Evolutionary conservation across 73 alveolate genomes (phyloP).

Genomic region (Tetrahymena thermophila): DNA sequence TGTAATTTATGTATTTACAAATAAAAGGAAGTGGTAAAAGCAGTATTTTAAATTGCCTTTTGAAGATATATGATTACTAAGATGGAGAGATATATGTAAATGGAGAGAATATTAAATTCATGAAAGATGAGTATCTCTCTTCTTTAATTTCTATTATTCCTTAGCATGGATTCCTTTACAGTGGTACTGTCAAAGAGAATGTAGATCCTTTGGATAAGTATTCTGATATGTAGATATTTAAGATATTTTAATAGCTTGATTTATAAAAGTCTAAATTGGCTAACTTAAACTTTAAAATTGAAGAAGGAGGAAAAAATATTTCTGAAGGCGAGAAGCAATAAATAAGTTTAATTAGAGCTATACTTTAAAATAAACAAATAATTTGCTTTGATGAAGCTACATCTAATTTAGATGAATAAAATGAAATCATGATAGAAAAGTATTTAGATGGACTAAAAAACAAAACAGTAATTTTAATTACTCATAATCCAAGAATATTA

Average conservation of each 20-base stretch:
- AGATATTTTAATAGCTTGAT: conserved; percentile 45
- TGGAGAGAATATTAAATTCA: conserved; percentile 50
- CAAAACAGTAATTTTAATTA: not conserved
- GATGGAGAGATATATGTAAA: conserved; percentile 48
- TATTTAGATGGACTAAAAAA: not conserved
- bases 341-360: conserved; percentile 13
- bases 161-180: conserved; percentile 60
- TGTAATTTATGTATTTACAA: not conserved
- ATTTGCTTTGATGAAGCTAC: conserved; percentile 48
- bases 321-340: conserved; percentile 30
- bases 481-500: not conserved
- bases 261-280: not conserved
- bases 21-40: conserved; percentile 56
- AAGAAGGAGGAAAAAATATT: conserved; percentile 6
- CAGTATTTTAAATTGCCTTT: conserved; percentile 57
- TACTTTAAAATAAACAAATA: conserved; percentile 7
- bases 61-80: conserved; percentile 62
- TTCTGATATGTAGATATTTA: conserved; percentile 44
- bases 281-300: not conserved
- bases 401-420: conserved; percentile 30
- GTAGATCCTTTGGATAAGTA: conserved; percentile 70
- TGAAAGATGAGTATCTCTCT: conserved; percentile 54
- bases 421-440: conserved; percentile 49
- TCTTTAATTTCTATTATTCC: conserved; percentile 63
- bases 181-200: conserved; percentile 69